A percentile compares a stretch with the other conserved stretches of the same genome.
Conservation (phyloP, 495 filamentous ascomycete genomes). For the Trichoderma reesei region DNA sequence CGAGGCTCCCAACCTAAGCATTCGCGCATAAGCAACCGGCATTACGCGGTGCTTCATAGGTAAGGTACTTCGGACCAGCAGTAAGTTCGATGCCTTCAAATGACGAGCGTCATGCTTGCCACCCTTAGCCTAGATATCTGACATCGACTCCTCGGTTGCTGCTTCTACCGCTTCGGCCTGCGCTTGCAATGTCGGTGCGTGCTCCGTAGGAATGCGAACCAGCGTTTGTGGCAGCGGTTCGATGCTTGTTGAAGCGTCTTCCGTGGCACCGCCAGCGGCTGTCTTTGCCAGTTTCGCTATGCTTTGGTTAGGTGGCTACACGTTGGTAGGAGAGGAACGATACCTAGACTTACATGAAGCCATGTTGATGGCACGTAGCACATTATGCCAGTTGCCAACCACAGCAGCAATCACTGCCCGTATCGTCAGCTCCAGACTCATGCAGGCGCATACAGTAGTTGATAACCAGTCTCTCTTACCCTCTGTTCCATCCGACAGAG, state of each 20-base stretch:
- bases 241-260: slow-evolving; percentile 20
- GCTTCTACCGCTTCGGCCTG: slow-evolving; percentile 34
- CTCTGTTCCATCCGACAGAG: slow-evolving; percentile 87
- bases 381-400: slow-evolving; percentile 91
- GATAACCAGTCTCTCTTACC: slow-evolving; percentile 37
- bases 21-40: not conserved
- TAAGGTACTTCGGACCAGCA: not conserved
- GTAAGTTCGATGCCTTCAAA: not conserved
- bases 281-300: slow-evolving; percentile 33
- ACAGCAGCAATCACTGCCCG: slow-evolving; percentile 77
- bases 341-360: slow-evolving; percentile 64
- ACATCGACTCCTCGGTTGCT: slow-evolving; percentile 17
- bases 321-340: not conserved
- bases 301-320: not conserved
- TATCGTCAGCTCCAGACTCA: not conserved
- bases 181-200: slow-evolving; percentile 47
- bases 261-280: slow-evolving; percentile 28
- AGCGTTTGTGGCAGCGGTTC: slow-evolving; percentile 64
- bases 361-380: slow-evolving; percentile 87
- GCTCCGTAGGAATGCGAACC: slow-evolving; percentile 67
- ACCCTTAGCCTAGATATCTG: not conserved
- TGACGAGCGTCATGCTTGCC: not conserved
- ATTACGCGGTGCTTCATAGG: too few species aligned
- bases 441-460: not conserved
- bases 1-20: not conserved